phyloP scores from a whole-genome alignment of 1,139 yeast species.

The Taphrina populina region DNA sequence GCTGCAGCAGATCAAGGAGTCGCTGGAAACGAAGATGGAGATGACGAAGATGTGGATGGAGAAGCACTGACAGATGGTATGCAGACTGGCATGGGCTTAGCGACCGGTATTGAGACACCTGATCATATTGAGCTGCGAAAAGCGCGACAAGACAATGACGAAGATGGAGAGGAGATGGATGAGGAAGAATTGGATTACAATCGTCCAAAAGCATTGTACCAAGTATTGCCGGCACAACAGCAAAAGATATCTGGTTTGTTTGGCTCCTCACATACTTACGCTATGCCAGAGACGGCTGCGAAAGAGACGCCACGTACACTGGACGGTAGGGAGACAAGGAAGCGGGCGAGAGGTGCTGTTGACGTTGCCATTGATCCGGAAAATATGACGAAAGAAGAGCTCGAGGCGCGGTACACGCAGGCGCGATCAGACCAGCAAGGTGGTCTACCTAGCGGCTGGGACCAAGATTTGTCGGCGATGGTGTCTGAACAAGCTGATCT shows the following conservation, averaged over 20 bases:
- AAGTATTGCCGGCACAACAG: constrained; percentile 36
- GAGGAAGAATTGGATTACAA: constrained; percentile 20
- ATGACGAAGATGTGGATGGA: constrained; percentile 32
- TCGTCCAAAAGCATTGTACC: constrained; percentile 33
- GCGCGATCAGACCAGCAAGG: constrained; percentile 30
- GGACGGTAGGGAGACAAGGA: constrained; percentile 21
- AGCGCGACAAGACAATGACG: constrained; percentile 23
- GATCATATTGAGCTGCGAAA: constrained; percentile 38
- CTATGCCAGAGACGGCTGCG: constrained; percentile 26
- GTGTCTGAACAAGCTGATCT: constrained; percentile 36
- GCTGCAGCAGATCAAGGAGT: no score
- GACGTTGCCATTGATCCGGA: constrained; percentile 36
- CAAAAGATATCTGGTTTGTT: constrained; percentile 35
- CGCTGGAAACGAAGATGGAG: no score
- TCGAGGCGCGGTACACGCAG: constrained; percentile 30
- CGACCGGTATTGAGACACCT: constrained; percentile 38
- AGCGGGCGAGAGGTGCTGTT: constrained; percentile 32
- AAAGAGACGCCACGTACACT: constrained; percentile 12
- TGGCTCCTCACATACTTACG: constrained; percentile 37
- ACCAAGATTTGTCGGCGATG: constrained; percentile 37
- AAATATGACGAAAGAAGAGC: constrained; percentile 28
- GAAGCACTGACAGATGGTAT: constrained; percentile 25
- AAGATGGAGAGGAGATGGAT: constrained; percentile 17
- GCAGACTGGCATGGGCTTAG: constrained; percentile 35
- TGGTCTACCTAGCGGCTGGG: constrained; percentile 27